phyloP scores from a whole-genome alignment of 495 filamentous ascomycete genomes.

The Umbilicaria muhlenbergii region DNA sequence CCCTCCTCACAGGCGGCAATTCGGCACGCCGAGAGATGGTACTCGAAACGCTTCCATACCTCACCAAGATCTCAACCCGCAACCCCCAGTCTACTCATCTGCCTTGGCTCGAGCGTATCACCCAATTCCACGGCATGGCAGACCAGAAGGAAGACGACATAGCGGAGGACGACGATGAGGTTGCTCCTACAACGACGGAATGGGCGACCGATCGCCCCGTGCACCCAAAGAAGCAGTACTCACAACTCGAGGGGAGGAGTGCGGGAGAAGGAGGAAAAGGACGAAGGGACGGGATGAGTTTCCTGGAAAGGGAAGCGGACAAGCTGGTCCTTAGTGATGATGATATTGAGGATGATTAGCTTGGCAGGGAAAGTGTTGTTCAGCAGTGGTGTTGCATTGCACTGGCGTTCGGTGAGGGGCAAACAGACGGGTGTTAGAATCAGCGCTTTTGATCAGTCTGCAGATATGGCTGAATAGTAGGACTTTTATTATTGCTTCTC shows the following conservation, averaged over 20 bases:
- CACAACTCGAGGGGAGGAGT: conserved; percentile 8
- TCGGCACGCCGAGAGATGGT: conserved; percentile 54
- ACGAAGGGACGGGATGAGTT: conserved; percentile 7
- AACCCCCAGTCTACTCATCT: conserved; percentile 14
- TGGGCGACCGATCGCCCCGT: conserved; percentile 6
- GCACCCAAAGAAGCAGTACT: conserved; percentile 13
- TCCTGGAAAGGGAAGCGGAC: conserved; percentile 32
- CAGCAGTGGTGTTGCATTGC: too few relatives aligned
- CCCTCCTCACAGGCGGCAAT: conserved; percentile 4
- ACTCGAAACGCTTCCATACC: conserved; percentile 73
- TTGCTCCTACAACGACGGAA: conserved; percentile 8
- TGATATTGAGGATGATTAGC: conserved; percentile 75
- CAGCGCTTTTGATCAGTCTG: too few relatives aligned
- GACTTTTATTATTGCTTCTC: too few relatives aligned
- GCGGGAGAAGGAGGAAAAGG: conserved; percentile 3
- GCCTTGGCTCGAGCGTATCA: conserved; percentile 50
- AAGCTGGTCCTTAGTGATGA: conserved; percentile 77
- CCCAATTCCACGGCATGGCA: conserved; percentile 42
- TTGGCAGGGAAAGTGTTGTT: too few relatives aligned
- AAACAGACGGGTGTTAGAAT: too few relatives aligned
- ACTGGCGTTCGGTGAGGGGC: too few relatives aligned
- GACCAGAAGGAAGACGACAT: conserved; percentile 31
- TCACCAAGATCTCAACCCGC: conserved; percentile 43
- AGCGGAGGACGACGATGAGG: conserved; percentile 33
- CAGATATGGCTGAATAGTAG: too few relatives aligned